Evolutionary conservation across 148 eudicot genomes (phyloP), one percentile per base, ranked within the genome.

Genomic region (Cornus florida): DNA sequence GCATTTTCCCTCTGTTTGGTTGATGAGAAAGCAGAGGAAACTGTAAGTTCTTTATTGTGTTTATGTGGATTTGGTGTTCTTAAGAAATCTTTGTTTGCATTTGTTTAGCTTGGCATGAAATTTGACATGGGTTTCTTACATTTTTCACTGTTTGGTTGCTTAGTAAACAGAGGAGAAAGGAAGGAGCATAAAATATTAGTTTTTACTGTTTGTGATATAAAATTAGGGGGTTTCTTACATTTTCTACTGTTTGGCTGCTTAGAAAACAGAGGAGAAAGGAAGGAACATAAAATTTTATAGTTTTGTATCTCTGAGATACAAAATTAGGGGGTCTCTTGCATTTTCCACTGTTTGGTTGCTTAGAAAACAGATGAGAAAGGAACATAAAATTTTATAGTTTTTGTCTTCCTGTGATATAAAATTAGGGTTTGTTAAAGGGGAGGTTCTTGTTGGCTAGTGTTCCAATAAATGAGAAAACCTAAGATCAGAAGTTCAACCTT

Each of bases 281-380:
- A 43, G 6, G 48, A 43, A 43, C 8, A 43, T 43, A 43, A 4
- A 43, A 35, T 35, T 35, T 43, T 43, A 6, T 43, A 43, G 43
- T 53, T 24, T 24, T 24, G 59, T 14, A 2, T 53, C 0, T 11
- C 2, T 53, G 38, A 11, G 2, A 57, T 2, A 19, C 6, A 43
- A 69, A 22, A 6, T 74, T 32, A 20, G 19, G 8, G 33, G 57
- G 6, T 72, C 48, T 72, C 12, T 74, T 35, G 50, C n/a, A 20
- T 75, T 35, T 41, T 31, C 69, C 13, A 60, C 41, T 38, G 69
- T 75, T 23, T 75, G 50, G 66, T 62, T 24, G 69, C 32, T 75
- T 32, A 14, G 77, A 41, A 39, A 41, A 22, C 69, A 33, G 28
- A 39, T 13, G 38, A 70, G 48, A 70, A n/a, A 20, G 56, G 28